phyloP scores from a whole-genome alignment of 371 early-diverging fungal genomes.

The Enteropsectra breve region DNA sequence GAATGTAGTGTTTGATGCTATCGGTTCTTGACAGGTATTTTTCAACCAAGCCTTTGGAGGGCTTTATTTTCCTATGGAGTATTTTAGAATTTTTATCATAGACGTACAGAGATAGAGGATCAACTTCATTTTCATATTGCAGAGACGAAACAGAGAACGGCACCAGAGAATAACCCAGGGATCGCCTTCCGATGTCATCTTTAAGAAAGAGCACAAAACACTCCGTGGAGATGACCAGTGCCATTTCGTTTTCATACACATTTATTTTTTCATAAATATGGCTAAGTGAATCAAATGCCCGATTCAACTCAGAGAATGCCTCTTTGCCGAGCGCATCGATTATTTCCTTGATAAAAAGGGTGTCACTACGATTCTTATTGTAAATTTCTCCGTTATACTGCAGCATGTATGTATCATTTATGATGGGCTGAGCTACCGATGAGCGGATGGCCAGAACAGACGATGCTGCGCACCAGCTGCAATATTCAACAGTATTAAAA shows the following conservation, averaged over 20 bases:
- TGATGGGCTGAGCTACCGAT: slow-evolving; percentile 29
- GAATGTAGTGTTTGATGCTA: too few species aligned
- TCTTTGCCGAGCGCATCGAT: not conserved
- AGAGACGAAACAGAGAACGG: slow-evolving; percentile 29
- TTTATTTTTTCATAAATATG: slow-evolving; percentile 32
- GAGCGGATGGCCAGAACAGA: slow-evolving; percentile 30
- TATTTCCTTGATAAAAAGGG: slow-evolving; percentile 18
- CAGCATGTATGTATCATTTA: slow-evolving; percentile 12
- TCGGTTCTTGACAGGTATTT: too few species aligned
- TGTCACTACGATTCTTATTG: slow-evolving; percentile 34
- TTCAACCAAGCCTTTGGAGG: too few species aligned
- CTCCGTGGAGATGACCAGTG: slow-evolving; percentile 15
- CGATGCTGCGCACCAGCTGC: not conserved
- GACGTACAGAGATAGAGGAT: slow-evolving; percentile 33
- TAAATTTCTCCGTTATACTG: slow-evolving; percentile 52
- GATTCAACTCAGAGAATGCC: too few species aligned
- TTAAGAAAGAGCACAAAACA: slow-evolving; percentile 38
- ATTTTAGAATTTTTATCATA: slow-evolving; percentile 35
- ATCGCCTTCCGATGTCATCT: slow-evolving; percentile 49
- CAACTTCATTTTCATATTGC: slow-evolving; percentile 30
- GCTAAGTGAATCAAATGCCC: not conserved
- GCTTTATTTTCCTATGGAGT: too few species aligned
- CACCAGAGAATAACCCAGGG: slow-evolving; percentile 28
- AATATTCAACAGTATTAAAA: too few species aligned
- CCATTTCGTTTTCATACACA: slow-evolving; percentile 31